Evolutionary conservation across 768 basidiomycete species (phyloP).

Genomic region (Thelephora ganbajun): DNA sequence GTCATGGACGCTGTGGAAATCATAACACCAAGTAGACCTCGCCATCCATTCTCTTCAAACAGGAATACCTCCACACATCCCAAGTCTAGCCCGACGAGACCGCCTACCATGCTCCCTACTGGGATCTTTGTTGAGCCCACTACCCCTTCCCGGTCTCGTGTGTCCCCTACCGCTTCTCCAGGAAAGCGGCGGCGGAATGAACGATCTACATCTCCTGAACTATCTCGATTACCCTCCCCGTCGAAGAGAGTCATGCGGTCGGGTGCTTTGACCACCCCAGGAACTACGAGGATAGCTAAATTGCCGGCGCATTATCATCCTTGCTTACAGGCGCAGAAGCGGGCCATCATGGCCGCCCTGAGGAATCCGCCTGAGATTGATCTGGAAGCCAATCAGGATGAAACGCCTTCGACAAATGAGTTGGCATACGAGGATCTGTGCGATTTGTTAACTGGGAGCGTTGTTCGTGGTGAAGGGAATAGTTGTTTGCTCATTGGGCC

Average conservation of each 20-base stretch:
- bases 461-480: conserved; percentile 78
- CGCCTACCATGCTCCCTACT: too few species aligned
- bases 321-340: conserved; percentile 44
- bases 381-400: conserved; percentile 19
- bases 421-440: conserved; percentile 42
- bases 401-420: conserved; percentile 29
- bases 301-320: conserved; percentile 29
- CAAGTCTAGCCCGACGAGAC: too few species aligned
- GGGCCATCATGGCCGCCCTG: conserved; percentile 34
- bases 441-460: conserved; percentile 58
- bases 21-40: too few species aligned
- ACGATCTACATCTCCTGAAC: neutral
- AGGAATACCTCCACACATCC: too few species aligned
- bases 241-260: neutral
- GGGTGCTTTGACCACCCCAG: conserved; percentile 5
- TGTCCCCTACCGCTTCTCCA: too few species aligned
- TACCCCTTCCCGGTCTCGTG: too few species aligned
- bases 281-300: conserved; percentile 8
- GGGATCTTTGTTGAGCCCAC: too few species aligned
- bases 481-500: conserved; percentile 84
- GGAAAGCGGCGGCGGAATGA: too few species aligned
- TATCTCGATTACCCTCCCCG: neutral
- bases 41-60: too few species aligned
- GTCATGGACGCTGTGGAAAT: too few species aligned
- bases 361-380: conserved; percentile 17